Conservation (phyloP, 1,284 basidiomycete species). For the Thelephora terrestris region DNA sequence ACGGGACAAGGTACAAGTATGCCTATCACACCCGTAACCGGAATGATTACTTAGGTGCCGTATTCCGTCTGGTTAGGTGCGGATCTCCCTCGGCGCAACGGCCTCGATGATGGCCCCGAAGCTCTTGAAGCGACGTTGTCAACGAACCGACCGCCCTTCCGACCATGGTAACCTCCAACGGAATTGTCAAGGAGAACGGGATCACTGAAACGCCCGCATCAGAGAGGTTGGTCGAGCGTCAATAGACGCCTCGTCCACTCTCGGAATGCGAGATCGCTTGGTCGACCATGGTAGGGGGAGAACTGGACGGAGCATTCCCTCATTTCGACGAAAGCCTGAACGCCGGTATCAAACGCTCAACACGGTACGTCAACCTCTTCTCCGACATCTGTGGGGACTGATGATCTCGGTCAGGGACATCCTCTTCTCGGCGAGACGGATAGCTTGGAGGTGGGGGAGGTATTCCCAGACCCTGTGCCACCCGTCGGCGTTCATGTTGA, state of each 20-base stretch:
- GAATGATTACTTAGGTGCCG: constrained; percentile 10
- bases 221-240: constrained; percentile 22
- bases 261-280: constrained; percentile 20
- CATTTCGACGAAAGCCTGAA: constrained; percentile 37
- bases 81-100: constrained; percentile 7
- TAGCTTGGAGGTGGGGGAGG: constrained; percentile 55
- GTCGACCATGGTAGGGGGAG: constrained; percentile 34
- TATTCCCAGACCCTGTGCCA: constrained; percentile 62
- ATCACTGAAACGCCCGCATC: constrained; percentile 18
- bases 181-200: constrained; percentile 14
- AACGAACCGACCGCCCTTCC: constrained; percentile 17
- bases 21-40: constrained; percentile 19
- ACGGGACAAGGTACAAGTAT: constrained; percentile 18
- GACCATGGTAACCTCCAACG: constrained; percentile 15
- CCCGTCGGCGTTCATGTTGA: constrained; percentile 50
- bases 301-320: constrained; percentile 38
- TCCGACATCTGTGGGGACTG: constrained; percentile 19
- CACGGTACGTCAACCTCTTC: constrained; percentile 46
- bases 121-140: constrained; percentile 2
- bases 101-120: constrained; percentile 9
- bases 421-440: constrained; percentile 50
- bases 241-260: constrained; percentile 17
- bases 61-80: constrained; percentile 6
- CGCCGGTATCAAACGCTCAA: constrained; percentile 33
- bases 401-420: constrained; percentile 27